Conservation (phyloP, 179 eudicot genomes). For the Silene coronaria region DNA sequence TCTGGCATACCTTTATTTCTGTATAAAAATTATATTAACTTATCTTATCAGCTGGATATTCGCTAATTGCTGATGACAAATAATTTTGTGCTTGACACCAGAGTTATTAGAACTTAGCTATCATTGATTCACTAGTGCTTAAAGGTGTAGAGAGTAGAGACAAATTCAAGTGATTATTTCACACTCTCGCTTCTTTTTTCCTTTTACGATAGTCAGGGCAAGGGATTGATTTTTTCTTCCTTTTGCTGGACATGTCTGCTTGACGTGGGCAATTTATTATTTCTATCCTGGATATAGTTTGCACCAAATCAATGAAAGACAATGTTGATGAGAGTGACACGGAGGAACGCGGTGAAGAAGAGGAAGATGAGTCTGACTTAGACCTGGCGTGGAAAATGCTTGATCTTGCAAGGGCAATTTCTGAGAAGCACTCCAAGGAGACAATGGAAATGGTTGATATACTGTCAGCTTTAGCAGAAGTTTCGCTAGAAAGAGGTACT, state of each 20-base stretch:
- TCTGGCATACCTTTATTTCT: neutral
- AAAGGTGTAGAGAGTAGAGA: neutral
- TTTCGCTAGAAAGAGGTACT: slow-evolving; percentile 86
- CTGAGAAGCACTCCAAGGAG: slow-evolving; percentile 64
- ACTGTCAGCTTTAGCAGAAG: slow-evolving; percentile 88
- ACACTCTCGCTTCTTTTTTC: neutral
- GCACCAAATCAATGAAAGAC: slow-evolving; percentile 37
- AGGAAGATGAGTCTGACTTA: slow-evolving; percentile 93
- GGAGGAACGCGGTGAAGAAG: slow-evolving; percentile 62
- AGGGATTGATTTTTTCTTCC: neutral
- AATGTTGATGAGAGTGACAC: slow-evolving; percentile 59
- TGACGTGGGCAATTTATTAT: neutral
- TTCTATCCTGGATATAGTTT: slow-evolving; percentile 26
- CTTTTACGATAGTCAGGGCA: neutral
- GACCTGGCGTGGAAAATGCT: slow-evolving; percentile 98
- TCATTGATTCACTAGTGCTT: neutral
- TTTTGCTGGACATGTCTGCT: neutral
- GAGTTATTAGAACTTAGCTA: neutral
- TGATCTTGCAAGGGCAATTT: slow-evolving; percentile 93
- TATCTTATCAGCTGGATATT: neutral
- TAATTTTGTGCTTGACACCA: too few species aligned
- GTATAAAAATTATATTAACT: neutral
- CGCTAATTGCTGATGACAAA: neutral
- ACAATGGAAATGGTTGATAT: slow-evolving; percentile 86
- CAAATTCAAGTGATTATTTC: neutral